Evolutionary conservation across 441 rosid genomes (phyloP), one percentile per base, ranked within the genome.

Genomic region (Erysimum cheiri): DNA sequence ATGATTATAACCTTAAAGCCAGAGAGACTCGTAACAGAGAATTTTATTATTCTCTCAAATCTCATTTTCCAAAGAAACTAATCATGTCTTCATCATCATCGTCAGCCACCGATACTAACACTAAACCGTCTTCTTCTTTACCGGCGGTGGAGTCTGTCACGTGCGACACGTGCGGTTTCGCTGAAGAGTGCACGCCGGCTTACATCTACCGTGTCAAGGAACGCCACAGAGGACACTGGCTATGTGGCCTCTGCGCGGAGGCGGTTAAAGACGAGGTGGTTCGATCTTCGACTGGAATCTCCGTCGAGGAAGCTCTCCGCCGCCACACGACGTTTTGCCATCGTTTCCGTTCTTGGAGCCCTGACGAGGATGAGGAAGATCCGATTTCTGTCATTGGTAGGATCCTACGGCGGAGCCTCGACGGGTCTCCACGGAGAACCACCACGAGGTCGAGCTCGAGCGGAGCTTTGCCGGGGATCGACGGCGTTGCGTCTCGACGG

Each of bases 231-330:
- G 92, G 88, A 15, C 76, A 75, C 39, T 85, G 89, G 89, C 59
- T 87, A 60, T 85, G 92, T 36, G 89, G 92, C 10, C 92, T 87
- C 17, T 87, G 92, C 60, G 74, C 78, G 0, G 88, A 87, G 70
- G 92, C 86, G 0, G 89, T 83, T 14, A 85, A 87, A 19, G 88
- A 77, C 46, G 92, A 87, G 78, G 85, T 77, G 6, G 39, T 78
- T 44, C 74, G 92, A 54, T 85, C 88, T 6, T 81, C 77, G 4
- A 40, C 63, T 39, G 48, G 78, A 33, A 87, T 87, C 60, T 84
- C 88, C 64, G 77, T 81, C 4, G 85, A 83, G 46, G 88, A 87
- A 72, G 92, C 89, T 24, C 60, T 85, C 54, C 67, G 74, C 5
- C 83, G 92, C 3, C 92, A 85, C 80, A 80, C 83, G 44, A 70